Evolutionary conservation across 2,329 filamentous ascomycete species (phyloP).

Genomic region (Macrophomina phaseolina): DNA sequence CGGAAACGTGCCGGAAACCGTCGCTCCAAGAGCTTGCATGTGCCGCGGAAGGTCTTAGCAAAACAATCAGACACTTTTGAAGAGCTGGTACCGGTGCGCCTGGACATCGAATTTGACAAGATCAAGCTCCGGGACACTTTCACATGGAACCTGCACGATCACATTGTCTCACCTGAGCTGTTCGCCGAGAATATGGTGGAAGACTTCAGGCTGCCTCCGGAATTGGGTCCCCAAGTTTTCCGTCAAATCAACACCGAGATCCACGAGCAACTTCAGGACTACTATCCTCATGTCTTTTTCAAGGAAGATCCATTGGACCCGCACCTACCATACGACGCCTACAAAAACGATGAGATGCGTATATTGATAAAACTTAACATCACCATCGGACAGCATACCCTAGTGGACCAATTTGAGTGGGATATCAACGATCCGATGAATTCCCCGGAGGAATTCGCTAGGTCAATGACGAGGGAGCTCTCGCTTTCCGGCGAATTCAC

Average conservation of each 20-base stretch:
- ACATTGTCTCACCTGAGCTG: conserved; percentile 76
- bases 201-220: conserved; percentile 77
- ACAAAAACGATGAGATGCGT: conserved; percentile 99
- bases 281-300: conserved; percentile 88
- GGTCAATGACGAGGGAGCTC: conserved; percentile 85
- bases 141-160: conserved; percentile 97
- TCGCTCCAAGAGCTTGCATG: conserved; percentile 73
- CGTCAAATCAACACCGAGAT: conserved; percentile 77
- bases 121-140: conserved; percentile 96
- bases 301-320: conserved; percentile 91
- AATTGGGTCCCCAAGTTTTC: conserved; percentile 61
- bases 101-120: conserved; percentile 96
- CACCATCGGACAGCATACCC: conserved; percentile 90
- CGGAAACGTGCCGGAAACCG: conserved; percentile 79
- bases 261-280: conserved; percentile 88
- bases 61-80: conserved; percentile 90
- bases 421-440: conserved; percentile 96
- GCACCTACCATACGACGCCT: conserved; percentile 86
- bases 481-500: conserved; percentile 94
- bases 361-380: conserved; percentile 96
- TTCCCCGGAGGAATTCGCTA: conserved; percentile 92
- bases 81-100: conserved; percentile 85
- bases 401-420: conserved; percentile 99
- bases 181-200: conserved; percentile 92
- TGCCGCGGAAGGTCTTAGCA: conserved; percentile 77